Conservation (phyloP, 345 rosid species). For the Eucalyptus pumila region DNA sequence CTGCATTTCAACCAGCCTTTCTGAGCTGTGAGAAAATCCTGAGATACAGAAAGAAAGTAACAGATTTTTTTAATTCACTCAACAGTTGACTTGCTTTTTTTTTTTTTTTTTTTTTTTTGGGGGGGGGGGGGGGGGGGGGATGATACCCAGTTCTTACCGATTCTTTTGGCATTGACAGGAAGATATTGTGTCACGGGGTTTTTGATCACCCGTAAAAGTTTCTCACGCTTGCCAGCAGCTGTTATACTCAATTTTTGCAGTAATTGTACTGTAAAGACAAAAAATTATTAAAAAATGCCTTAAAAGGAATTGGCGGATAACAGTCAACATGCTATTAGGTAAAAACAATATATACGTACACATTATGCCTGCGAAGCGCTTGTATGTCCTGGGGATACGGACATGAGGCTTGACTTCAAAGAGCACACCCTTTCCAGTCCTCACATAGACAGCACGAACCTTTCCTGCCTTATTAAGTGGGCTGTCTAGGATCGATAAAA, state of each 20-base stretch:
- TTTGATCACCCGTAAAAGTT: slow-evolving; percentile 64
- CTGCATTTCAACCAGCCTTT: slow-evolving; percentile 49
- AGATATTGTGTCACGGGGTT: slow-evolving; percentile 60
- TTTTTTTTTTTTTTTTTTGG: too few species aligned
- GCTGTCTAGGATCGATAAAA: slow-evolving; percentile 69
- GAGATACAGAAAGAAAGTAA: not conserved
- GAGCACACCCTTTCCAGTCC: slow-evolving; percentile 79
- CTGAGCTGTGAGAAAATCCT: slow-evolving; percentile 85
- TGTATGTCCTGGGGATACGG: slow-evolving; percentile 79
- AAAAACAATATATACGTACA: slow-evolving; percentile 28
- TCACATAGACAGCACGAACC: slow-evolving; percentile 65
- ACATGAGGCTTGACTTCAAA: slow-evolving; percentile 82
- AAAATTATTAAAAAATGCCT: not conserved
- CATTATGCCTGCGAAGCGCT: slow-evolving; percentile 78
- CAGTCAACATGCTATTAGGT: not conserved
- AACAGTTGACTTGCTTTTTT: not conserved
- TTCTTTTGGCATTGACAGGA: slow-evolving; percentile 51
- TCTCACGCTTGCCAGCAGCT: slow-evolving; percentile 70
- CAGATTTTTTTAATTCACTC: not conserved
- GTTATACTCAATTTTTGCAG: slow-evolving; percentile 70
- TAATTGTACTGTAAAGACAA: slow-evolving; percentile 59
- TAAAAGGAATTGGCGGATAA: not conserved
- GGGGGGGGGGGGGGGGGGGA: not conserved
- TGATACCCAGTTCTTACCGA: slow-evolving; percentile 27
- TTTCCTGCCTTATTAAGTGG: slow-evolving; percentile 85